Base-by-base conservation (phyloP, 495 filamentous ascomycete species). In the Hypoxylon lienhwacheense region DNA sequence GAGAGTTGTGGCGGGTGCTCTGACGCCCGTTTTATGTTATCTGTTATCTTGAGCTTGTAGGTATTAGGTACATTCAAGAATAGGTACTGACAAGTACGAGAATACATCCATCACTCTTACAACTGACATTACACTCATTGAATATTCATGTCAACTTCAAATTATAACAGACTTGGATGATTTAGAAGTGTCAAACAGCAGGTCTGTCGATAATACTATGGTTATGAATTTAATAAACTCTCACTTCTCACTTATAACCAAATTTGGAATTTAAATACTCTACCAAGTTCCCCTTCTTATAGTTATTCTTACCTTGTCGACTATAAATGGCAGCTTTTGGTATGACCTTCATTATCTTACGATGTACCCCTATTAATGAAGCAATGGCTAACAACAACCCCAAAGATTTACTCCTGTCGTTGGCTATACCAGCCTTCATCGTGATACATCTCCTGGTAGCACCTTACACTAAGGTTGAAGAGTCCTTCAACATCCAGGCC, bases 401-500 rank as follows among this genome's bases (percentile, higher is more conserved):
- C 11, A 26, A 50, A 86, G 83, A 86, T 55, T 33, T 66, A 12
- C 53, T 81, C 24, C 72, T 86, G 31, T 72, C 70, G 11, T 66
- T 80, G 48, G 70, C 81, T 21, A 80, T 95, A 49, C 86, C 87
- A 1, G 55, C 67, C 1, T 66, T 90, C 26, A 81, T 96, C 56
- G 65, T 91, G 14, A 40, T 89, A 19, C 92, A 99, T 68, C 81
- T 96, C 40, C 52, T 84, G 47, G 69, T 81, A 6, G 84, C 95
- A 11, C 95, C 93, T 1, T 97, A 93, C 74, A 97, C 95, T 39
- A 99, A 99, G 70, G 95, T 99, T 47, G 93, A 99, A 67, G 93
- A 99, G 73, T 97, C 91, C 0, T 99, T 99, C 80, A 96, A 96
- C 61, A 83, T 97, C 43, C 93, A 99, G 67, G 93, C 93, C 0